phyloP scores from a whole-genome alignment of 2,329 filamentous ascomycete genomes.

The Immersiporthe knoxdaviesiana region DNA sequence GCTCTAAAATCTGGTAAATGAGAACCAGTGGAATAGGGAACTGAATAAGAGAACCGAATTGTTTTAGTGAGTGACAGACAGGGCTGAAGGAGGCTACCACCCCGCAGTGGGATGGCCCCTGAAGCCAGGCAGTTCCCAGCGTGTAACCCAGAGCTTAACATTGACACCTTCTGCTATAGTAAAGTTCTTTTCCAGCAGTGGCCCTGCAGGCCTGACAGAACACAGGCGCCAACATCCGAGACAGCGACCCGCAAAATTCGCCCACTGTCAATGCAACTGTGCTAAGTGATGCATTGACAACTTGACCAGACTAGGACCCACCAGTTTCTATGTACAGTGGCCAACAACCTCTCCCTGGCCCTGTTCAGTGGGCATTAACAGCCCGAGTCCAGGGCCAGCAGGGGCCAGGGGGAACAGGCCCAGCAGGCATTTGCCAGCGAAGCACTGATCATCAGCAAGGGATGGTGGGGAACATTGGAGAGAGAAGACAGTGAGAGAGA shows the following conservation, averaged over 20 bases:
- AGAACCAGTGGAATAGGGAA: neutral
- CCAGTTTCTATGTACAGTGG: neutral
- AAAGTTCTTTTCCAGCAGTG: too few species aligned
- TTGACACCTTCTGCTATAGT: constrained; percentile 7
- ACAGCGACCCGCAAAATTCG: constrained; percentile 1
- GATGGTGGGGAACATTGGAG: neutral
- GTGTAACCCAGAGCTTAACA: neutral
- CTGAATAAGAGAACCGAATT: too few species aligned
- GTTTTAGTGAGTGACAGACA: neutral
- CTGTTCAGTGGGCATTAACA: constrained; percentile 1
- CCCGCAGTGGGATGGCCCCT: neutral
- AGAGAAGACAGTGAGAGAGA: neutral
- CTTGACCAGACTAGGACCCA: neutral
- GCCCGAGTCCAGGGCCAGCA: neutral
- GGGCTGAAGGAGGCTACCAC: neutral
- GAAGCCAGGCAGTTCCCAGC: constrained; percentile 7
- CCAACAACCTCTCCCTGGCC: neutral
- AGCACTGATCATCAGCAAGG: constrained; percentile 5
- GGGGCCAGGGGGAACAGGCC: neutral
- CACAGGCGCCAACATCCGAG: neutral
- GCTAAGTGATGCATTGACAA: constrained; percentile 1
- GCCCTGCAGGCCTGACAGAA: neutral
- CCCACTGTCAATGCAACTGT: neutral
- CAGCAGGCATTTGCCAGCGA: constrained; percentile 9
- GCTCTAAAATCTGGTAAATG: neutral